These are phyloP conservation scores for Larix sibirica DNA, from an alignment of 83 land plant genomes.

Conservation along the genomic window DNA sequence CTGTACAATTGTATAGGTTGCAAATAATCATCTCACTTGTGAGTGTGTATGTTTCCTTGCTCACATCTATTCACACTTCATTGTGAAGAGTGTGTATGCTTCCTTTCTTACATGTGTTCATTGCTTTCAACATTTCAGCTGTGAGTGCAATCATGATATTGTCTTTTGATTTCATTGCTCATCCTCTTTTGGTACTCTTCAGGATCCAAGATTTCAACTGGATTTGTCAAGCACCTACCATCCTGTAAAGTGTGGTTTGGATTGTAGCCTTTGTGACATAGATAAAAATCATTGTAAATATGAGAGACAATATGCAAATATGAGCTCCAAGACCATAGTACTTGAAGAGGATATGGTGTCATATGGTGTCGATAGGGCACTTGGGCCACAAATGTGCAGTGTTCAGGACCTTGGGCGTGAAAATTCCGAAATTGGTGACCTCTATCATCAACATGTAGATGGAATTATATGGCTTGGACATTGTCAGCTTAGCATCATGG, in stretches of 20 bases:
- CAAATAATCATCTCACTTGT: too few species aligned
- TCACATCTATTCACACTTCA: too few species aligned
- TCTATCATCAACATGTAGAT: constrained; percentile 88
- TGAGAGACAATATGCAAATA: constrained; percentile 90
- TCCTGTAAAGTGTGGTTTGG: constrained; percentile 66
- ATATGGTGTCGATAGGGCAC: constrained; percentile 72
- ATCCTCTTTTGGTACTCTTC: background rate
- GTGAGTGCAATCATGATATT: too few species aligned
- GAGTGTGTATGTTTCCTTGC: too few species aligned
- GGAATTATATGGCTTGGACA: constrained; percentile 96
- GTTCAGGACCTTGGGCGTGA: constrained; percentile 77
- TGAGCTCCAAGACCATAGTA: constrained; percentile 92
- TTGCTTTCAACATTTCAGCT: too few species aligned
- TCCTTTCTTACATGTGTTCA: too few species aligned
- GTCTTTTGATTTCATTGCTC: too few species aligned
- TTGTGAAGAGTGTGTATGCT: too few species aligned
- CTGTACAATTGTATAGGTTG: too few species aligned
- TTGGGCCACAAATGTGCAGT: constrained; percentile 70
- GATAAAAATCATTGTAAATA: constrained; percentile 63
- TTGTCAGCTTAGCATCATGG: constrained; percentile 86
- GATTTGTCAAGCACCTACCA: constrained; percentile 77
- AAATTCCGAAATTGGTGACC: constrained; percentile 86
- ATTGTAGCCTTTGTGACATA: constrained; percentile 70
- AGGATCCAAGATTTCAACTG: constrained; percentile 95
- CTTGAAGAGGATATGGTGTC: constrained; percentile 81